Conservation (phyloP, 177 flowering plant genomes). For the Vitis hybrid region DNA sequence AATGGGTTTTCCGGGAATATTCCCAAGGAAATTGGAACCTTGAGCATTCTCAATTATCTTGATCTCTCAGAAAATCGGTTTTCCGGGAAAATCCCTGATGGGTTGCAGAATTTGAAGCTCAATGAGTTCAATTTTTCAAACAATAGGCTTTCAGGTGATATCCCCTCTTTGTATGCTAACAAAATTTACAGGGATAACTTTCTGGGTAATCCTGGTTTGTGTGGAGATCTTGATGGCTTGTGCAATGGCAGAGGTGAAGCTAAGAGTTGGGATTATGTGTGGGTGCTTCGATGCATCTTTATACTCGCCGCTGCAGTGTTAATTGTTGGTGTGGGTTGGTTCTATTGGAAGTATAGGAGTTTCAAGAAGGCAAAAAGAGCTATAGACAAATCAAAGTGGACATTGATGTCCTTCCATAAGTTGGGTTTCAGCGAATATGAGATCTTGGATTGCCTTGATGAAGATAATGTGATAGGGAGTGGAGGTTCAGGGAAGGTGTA, state of each 20-base stretch:
- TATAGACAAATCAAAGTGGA: conserved; percentile 64
- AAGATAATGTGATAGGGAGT: conserved; percentile 63
- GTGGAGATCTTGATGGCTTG: conserved; percentile 47
- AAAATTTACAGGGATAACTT: conserved; percentile 49
- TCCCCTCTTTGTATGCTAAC: conserved; percentile 52
- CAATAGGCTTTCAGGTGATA: conserved; percentile 47
- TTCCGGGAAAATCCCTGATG: conserved; percentile 48
- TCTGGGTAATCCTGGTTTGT: conserved; percentile 62
- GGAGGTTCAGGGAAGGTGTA: conserved; percentile 74
- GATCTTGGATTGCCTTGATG: conserved; percentile 58
- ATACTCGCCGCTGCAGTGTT: conserved; percentile 46
- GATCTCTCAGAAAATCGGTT: conserved; percentile 56
- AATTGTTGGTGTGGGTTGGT: conserved; percentile 49
- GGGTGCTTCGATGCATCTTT: conserved; percentile 53
- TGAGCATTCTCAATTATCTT: conserved; percentile 56
- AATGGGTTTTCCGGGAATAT: conserved; percentile 49
- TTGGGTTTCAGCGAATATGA: conserved; percentile 61
- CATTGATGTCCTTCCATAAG: conserved; percentile 65
- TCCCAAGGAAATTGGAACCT: conserved; percentile 50
- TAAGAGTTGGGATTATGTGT: conserved; percentile 34
- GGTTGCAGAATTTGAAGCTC: conserved; percentile 61
- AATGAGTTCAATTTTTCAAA: conserved; percentile 57
- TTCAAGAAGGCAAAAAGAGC: conserved; percentile 41
- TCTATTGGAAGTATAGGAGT: conserved; percentile 45
- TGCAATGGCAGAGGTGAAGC: conserved; percentile 30